Percentiles rank a stretch among this genome's conserved stretches.
Evolutionary conservation across 1,284 basidiomycete species (phyloP).

Genomic region (Caloboletus inedulis): DNA sequence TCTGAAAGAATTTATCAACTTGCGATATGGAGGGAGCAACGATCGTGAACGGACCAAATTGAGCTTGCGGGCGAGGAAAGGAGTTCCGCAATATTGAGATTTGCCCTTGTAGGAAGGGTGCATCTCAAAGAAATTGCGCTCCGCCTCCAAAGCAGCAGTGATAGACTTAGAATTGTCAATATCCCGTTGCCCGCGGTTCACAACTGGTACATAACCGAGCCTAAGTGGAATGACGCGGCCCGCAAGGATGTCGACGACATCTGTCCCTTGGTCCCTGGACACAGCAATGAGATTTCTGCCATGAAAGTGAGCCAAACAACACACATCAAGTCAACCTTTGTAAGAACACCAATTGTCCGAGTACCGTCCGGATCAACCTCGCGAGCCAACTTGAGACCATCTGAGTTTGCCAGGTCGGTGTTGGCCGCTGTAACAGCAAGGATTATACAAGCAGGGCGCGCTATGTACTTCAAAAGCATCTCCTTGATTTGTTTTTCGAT

Average conservation of each 20-base stretch:
- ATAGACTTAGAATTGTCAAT: constrained; percentile 90
- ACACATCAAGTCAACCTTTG: constrained; percentile 96
- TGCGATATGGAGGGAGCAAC: neutral
- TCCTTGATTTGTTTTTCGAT: constrained; percentile 98
- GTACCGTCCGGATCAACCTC: constrained; percentile 96
- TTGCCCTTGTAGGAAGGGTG: constrained; percentile 92
- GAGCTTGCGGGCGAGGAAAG: constrained; percentile 94
- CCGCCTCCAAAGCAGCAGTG: constrained; percentile 79
- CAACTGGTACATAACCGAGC: constrained; percentile 95
- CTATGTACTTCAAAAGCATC: constrained; percentile 96
- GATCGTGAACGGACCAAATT: constrained; percentile 68
- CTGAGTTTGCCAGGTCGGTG: constrained; percentile 96
- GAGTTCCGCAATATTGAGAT: constrained; percentile 95
- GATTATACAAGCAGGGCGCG: constrained; percentile 86
- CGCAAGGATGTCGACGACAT: constrained; percentile 97
- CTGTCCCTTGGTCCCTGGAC: constrained; percentile 88
- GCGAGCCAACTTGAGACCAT: constrained; percentile 93
- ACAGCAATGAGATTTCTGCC: constrained; percentile 12
- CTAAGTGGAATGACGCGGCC: constrained; percentile 94
- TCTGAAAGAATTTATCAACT: constrained; percentile 45
- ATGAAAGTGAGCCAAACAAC: constrained; percentile 30
- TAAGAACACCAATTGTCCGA: constrained; percentile 95
- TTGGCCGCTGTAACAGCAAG: constrained; percentile 97
- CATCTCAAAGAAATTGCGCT: constrained; percentile 91
- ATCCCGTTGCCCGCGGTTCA: constrained; percentile 96